phyloP scores from a whole-genome alignment of 305 asterid genomes.

The Ilex paraguariensis region DNA sequence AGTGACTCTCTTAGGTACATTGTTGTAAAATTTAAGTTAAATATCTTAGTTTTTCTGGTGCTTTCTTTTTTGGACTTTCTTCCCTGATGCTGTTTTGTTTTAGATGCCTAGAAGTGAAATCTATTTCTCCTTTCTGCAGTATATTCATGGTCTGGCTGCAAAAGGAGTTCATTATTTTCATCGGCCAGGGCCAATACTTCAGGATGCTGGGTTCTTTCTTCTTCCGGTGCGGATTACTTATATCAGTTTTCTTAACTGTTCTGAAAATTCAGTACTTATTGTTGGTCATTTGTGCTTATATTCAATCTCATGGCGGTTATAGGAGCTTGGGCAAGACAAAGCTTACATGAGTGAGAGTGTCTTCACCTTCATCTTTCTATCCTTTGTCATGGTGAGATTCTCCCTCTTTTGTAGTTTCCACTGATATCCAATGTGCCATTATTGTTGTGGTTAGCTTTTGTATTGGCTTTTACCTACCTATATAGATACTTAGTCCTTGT shows the following conservation, averaged over 20 bases:
- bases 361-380: conserved; percentile 65
- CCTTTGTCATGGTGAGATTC: conserved; percentile 72
- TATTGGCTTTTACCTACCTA: no score
- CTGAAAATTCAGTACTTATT: no score
- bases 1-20: neutral
- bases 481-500: no score
- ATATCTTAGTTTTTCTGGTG: conserved; percentile 7
- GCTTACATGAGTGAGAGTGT: conserved; percentile 89
- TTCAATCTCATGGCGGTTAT: conserved; percentile 3
- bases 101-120: conserved; percentile 8
- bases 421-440: no score
- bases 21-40: neutral
- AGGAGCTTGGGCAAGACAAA: conserved; percentile 89
- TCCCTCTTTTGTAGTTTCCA: neutral
- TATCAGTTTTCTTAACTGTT: neutral
- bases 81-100: neutral
- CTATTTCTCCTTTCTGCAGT: conserved; percentile 36
- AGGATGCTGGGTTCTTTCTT: conserved; percentile 83
- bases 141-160: conserved; percentile 94
- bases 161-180: conserved; percentile 93
- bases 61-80: conserved; percentile 2
- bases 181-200: conserved; percentile 89
- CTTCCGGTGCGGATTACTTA: conserved; percentile 60
- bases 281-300: neutral
- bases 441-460: no score